phyloP scores from a whole-genome alignment of 768 basidiomycete genomes.

The Tricholoma sp. region DNA sequence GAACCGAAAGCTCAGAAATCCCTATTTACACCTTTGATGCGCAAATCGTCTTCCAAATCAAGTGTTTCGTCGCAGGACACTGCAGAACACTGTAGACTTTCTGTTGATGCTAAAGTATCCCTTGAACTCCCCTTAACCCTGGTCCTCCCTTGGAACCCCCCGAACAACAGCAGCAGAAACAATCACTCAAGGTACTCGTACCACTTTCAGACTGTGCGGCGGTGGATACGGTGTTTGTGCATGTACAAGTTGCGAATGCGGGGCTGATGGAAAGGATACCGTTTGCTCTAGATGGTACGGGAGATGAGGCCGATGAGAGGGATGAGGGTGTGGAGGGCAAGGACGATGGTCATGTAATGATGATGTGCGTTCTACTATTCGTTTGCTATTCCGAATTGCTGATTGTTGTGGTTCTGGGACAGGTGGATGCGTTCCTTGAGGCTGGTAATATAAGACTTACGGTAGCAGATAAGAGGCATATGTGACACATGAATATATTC shows the following conservation, averaged over 20 bases:
- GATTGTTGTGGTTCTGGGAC: neutral
- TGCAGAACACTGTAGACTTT: no score
- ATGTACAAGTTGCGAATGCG: constrained; percentile 70
- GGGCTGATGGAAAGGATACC: constrained; percentile 88
- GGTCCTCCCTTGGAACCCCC: neutral
- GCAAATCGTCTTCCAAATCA: constrained; percentile 51
- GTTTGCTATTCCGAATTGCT: neutral
- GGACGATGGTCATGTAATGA: constrained; percentile 79
- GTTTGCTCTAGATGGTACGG: constrained; percentile 96
- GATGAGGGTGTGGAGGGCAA: constrained; percentile 48
- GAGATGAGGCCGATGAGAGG: constrained; percentile 76
- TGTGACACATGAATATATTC: no score
- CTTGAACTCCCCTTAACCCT: no score
- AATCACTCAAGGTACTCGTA: constrained; percentile 17
- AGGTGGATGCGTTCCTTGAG: constrained; percentile 89
- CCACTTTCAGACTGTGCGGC: constrained; percentile 32
- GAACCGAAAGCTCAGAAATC: constrained; percentile 89
- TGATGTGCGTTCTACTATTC: constrained; percentile 63
- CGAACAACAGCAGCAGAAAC: no score
- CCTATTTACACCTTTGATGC: constrained; percentile 67
- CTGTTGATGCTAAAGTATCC: no score
- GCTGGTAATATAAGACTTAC: constrained; percentile 58
- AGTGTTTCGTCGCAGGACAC: constrained; percentile 27
- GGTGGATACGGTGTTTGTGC: constrained; percentile 32
- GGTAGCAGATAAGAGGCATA: constrained; percentile 74